Conservation (phyloP, 306 rosid genomes). For the Quercus robur region DNA sequence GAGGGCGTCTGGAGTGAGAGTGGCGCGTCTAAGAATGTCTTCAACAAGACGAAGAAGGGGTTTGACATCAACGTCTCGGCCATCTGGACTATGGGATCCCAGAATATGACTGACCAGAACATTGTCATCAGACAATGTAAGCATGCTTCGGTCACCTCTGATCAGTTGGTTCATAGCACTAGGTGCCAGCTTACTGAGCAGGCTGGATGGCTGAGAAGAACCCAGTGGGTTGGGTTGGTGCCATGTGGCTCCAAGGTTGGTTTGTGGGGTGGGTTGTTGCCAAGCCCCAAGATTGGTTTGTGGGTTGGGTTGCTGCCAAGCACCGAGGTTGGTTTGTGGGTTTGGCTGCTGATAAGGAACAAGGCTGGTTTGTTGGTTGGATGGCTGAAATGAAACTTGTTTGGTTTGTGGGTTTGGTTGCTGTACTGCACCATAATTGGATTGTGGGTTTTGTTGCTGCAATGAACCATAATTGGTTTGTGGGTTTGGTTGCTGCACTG, state of each 20-base stretch:
- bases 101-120: slow-evolving; percentile 39
- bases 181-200: background rate
- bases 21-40: slow-evolving; percentile 43
- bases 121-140: slow-evolving; percentile 38
- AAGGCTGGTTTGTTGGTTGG: background rate
- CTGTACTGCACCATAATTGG: background rate
- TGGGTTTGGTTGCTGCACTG: background rate
- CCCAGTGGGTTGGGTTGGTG: background rate
- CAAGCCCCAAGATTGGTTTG: background rate
- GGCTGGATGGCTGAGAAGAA: background rate
- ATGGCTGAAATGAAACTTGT: background rate
- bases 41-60: slow-evolving; percentile 56
- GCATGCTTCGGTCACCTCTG: slow-evolving; percentile 26
- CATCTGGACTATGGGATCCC: slow-evolving; percentile 48
- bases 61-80: slow-evolving; percentile 34
- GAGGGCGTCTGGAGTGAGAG: slow-evolving; percentile 16
- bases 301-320: background rate
- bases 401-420: background rate
- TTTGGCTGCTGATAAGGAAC: background rate
- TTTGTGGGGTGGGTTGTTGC: background rate
- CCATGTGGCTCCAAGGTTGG: background rate
- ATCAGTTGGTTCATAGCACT: slow-evolving; percentile 36
- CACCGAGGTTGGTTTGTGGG: background rate
- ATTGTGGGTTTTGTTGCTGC: background rate
- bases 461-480: background rate